These are phyloP conservation scores for Podospora sp. DNA, from an alignment of 495 filamentous ascomycete genomes.

Conservation along the genomic window DNA sequence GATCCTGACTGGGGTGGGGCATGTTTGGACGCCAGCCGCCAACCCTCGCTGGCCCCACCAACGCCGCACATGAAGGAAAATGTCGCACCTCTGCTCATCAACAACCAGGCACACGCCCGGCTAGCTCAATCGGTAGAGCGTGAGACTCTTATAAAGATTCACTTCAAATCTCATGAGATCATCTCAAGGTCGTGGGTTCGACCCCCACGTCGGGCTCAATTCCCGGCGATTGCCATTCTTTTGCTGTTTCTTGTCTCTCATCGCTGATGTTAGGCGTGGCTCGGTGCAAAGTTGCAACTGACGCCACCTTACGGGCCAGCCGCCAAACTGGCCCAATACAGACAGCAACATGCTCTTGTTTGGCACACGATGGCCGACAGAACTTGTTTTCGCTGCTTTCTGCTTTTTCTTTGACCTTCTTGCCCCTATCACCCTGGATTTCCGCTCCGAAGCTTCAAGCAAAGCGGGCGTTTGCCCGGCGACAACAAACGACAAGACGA, in stretches of 20 bases:
- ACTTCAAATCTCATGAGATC: background rate
- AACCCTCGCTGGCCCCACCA: background rate
- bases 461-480: too few species aligned
- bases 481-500: too few species aligned
- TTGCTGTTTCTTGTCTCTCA: background rate
- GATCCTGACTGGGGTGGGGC: background rate
- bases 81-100: background rate
- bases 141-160: conserved; percentile 68
- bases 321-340: too few species aligned
- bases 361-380: too few species aligned
- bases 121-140: conserved; percentile 84
- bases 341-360: too few species aligned
- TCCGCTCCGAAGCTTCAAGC: too few species aligned
- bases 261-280: background rate
- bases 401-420: too few species aligned
- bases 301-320: too few species aligned
- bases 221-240: background rate
- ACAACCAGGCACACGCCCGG: conserved; percentile 32
- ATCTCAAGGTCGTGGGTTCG: background rate
- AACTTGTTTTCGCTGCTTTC: too few species aligned
- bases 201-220: background rate
- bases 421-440: too few species aligned
- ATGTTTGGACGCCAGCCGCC: background rate
- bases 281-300: too few species aligned
- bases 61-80: background rate